A percentile compares a stretch with the other conserved stretches of the same genome.
Evolutionary conservation across 768 basidiomycete species (phyloP).

Genomic region (Pleurotus pulmonarius): DNA sequence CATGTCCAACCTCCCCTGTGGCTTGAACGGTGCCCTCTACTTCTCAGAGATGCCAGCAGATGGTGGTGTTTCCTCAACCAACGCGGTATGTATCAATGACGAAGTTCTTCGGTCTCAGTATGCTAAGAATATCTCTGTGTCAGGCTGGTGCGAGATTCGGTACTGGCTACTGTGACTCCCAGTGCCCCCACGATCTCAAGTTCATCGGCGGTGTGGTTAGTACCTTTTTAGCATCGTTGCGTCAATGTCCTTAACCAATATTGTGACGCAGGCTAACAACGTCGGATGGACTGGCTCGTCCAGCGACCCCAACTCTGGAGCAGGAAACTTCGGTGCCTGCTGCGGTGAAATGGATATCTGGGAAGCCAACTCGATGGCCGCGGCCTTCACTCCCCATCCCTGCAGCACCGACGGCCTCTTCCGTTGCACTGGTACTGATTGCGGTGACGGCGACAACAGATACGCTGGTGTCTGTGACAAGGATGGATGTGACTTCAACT

Average conservation of each 20-base stretch:
- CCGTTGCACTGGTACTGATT: conserved; percentile 38
- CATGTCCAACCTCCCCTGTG: conserved; percentile 53
- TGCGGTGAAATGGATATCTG: conserved; percentile 61
- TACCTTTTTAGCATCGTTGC: not conserved
- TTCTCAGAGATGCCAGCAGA: conserved; percentile 55
- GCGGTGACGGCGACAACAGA: conserved; percentile 30
- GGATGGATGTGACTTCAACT: conserved; percentile 63
- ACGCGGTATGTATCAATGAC: conserved; percentile 33
- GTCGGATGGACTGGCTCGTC: conserved; percentile 33
- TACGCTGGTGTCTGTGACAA: conserved; percentile 45
- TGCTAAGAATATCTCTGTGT: not conserved
- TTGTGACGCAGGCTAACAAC: conserved; percentile 39
- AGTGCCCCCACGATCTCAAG: conserved; percentile 57
- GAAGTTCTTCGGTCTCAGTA: not conserved
- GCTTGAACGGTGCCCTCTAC: conserved; percentile 59
- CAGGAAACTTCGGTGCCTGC: conserved; percentile 46
- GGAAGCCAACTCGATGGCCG: conserved; percentile 52
- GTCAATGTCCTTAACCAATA: not conserved
- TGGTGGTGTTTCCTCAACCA: conserved; percentile 47
- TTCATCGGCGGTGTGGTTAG: conserved; percentile 53
- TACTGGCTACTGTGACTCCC: conserved; percentile 36
- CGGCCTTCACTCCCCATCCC: conserved; percentile 50
- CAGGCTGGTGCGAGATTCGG: conserved; percentile 46
- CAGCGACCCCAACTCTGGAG: conserved; percentile 41
- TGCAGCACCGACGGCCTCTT: conserved; percentile 37